Percentiles rank a stretch among this genome's conserved stretches.
These are phyloP conservation scores for Chloranthus sessilifolius DNA, from an alignment of 164 flowering plant species.

Conservation along the genomic window DNA sequence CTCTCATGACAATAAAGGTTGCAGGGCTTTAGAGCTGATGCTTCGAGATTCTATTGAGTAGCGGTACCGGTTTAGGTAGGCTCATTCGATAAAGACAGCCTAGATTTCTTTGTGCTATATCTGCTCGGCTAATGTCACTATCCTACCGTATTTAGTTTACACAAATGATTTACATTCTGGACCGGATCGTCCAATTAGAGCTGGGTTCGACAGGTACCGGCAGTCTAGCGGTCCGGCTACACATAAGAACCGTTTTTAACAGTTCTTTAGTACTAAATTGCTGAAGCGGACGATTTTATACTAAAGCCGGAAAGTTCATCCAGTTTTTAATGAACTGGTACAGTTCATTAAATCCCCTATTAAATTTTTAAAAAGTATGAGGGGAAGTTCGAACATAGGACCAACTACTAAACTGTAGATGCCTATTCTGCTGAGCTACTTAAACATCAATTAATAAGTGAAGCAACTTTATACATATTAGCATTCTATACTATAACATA, in stretches of 20 bases:
- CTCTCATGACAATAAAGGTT: no score
- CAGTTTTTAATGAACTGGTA: not conserved
- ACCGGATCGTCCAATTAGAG: not conserved
- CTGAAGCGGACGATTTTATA: not conserved
- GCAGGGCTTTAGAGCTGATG: not conserved
- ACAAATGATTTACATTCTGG: not conserved
- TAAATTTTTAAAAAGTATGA: not conserved
- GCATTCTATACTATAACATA: no score
- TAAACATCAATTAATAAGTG: no score
- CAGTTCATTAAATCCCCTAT: not conserved
- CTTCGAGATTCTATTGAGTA: not conserved
- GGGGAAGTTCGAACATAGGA: no score
- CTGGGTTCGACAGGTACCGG: no score
- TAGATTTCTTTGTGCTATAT: not conserved
- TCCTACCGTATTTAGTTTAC: not conserved
- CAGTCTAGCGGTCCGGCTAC: no score
- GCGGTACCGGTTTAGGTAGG: not conserved
- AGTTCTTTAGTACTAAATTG: not conserved
- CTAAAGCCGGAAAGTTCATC: not conserved
- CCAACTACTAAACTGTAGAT: no score
- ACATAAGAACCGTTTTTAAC: not conserved
- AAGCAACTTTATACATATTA: no score
- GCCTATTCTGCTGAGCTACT: no score
- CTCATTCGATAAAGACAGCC: not conserved
- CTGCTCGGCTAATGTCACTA: not conserved